Percentiles rank a stretch among this genome's conserved stretches.
Evolutionary conservation across 345 rosid genomes (phyloP).

Genomic region (Melaleuca quinquenervia): DNA sequence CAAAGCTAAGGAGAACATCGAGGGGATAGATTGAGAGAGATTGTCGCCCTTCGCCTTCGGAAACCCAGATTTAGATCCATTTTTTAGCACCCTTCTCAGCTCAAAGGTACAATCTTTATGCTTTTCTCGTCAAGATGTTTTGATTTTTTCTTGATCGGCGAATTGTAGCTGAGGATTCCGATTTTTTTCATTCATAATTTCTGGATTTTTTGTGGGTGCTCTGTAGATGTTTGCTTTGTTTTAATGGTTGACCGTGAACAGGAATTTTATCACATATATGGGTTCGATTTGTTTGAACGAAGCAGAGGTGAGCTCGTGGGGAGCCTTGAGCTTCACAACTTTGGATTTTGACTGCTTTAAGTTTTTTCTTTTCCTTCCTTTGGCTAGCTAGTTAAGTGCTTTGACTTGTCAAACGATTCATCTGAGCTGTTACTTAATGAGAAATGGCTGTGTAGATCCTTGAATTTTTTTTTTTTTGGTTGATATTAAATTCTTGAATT

Average conservation of each 20-base stretch:
- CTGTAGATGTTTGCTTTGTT: not conserved
- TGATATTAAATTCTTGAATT: not conserved
- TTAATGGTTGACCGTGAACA: not conserved
- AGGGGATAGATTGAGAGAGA: not conserved
- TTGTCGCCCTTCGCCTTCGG: not conserved
- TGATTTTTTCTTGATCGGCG: conserved; percentile 8
- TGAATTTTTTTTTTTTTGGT: not conserved
- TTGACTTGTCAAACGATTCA: not conserved
- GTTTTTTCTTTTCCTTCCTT: not conserved
- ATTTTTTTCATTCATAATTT: not conserved
- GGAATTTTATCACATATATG: not conserved
- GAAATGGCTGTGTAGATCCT: not conserved
- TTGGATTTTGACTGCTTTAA: not conserved
- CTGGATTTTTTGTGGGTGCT: not conserved
- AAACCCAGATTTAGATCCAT: conserved; percentile 21
- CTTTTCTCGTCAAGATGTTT: not conserved
- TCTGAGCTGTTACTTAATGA: not conserved
- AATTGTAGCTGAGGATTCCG: not conserved
- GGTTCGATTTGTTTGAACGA: not conserved
- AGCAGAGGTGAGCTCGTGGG: not conserved
- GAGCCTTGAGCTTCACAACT: not conserved
- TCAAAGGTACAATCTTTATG: conserved; percentile 19
- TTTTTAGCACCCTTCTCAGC: not conserved
- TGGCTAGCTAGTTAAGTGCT: not conserved
- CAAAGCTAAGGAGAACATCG: not conserved